Conservation (phyloP, 2,329 filamentous ascomycete genomes). For the Colletotrichum sp. region DNA sequence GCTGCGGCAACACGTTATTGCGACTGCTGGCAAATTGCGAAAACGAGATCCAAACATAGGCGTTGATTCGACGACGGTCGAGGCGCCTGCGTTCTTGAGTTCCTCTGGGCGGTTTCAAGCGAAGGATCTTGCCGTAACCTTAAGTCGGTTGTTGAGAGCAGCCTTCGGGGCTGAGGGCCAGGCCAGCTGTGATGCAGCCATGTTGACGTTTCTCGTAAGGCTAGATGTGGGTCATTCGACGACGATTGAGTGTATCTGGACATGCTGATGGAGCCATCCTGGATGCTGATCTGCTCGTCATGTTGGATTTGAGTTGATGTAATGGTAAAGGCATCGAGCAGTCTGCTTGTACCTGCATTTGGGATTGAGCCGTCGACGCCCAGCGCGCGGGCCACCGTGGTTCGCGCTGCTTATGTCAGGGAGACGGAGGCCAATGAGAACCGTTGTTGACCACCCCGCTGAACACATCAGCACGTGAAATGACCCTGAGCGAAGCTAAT, state of each 20-base stretch:
- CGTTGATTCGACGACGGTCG: not conserved
- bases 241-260: not conserved
- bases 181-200: not conserved
- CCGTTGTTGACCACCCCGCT: not conserved
- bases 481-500: conserved; percentile 20
- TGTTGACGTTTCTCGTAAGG: not conserved
- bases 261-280: not conserved
- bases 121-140: not conserved
- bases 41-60: not conserved
- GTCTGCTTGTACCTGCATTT: not conserved
- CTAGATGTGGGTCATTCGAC: not conserved
- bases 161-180: not conserved
- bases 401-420: conserved; percentile 6
- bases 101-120: not conserved
- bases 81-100: conserved; percentile 9
- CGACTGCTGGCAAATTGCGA: not conserved
- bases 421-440: not conserved
- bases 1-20: not conserved
- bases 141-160: not conserved
- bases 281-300: not conserved
- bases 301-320: not conserved
- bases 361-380: not conserved
- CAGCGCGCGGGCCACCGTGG: not conserved
- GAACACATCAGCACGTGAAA: conserved; percentile 20
- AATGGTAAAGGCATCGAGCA: not conserved